phyloP scores from a whole-genome alignment of 345 rosid genomes.

The Capsella bursapastoris region DNA sequence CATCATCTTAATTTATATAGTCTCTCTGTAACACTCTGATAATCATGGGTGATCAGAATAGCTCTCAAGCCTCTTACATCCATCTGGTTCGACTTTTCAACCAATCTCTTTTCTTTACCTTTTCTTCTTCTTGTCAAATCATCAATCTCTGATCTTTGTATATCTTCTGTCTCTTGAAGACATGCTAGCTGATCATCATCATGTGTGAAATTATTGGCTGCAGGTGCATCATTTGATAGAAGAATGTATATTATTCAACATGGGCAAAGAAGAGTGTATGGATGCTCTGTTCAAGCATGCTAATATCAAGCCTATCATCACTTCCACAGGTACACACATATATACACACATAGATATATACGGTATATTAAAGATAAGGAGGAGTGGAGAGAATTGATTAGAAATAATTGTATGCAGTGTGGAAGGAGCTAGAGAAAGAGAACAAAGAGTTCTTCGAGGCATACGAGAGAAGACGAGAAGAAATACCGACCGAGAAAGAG shows the following conservation, averaged over 20 bases:
- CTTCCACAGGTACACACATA: conserved; percentile 71
- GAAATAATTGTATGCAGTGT: conserved; percentile 53
- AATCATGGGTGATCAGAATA: conserved; percentile 51
- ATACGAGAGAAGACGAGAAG: conserved; percentile 49
- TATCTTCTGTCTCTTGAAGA: neutral
- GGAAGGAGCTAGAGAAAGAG: conserved; percentile 92
- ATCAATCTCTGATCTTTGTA: conserved; percentile 11
- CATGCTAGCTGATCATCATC: conserved; percentile 3
- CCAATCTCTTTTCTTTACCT: neutral
- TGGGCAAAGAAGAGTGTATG: conserved; percentile 94
- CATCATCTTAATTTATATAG: too few relatives aligned
- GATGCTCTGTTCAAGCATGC: conserved; percentile 91
- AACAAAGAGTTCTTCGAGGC: conserved; percentile 91
- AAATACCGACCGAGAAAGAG: conserved; percentile 47
- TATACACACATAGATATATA: neutral
- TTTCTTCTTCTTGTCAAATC: neutral
- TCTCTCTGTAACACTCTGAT: neutral
- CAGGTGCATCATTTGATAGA: conserved; percentile 96
- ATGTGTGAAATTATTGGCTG: neutral
- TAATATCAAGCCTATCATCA: conserved; percentile 76
- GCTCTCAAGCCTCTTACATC: conserved; percentile 66
- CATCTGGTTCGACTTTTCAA: conserved; percentile 51
- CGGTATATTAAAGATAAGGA: neutral
- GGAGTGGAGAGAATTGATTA: neutral
- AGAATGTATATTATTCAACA: conserved; percentile 81